A percentile compares a stretch with the other conserved stretches of the same genome.
phyloP scores from a whole-genome alignment of 345 rosid species.

The Eucalyptus victrix region DNA sequence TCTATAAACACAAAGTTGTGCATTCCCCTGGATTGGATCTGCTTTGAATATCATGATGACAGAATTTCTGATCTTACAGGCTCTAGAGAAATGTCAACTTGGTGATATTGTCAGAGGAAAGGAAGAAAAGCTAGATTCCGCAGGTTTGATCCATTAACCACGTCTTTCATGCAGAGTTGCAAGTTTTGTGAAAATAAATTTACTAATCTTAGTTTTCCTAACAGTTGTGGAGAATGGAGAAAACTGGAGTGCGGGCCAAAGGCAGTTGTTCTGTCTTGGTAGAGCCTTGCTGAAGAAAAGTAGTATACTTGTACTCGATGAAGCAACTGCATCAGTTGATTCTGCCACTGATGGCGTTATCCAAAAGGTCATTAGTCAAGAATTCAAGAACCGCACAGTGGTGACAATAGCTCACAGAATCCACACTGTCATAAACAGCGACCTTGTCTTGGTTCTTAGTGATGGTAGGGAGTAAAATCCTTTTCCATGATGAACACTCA shows the following conservation, averaged over 20 bases:
- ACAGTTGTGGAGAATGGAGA: constrained; percentile 91
- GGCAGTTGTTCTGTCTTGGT: constrained; percentile 81
- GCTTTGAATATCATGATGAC: not conserved
- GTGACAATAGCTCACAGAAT: constrained; percentile 97
- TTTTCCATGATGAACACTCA: not conserved
- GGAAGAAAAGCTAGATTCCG: constrained; percentile 62
- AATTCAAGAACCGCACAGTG: constrained; percentile 71
- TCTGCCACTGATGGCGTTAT: constrained; percentile 89
- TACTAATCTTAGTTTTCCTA: not conserved
- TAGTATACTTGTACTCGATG: constrained; percentile 78
- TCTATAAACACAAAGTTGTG: not conserved
- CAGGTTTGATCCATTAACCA: constrained; percentile 27
- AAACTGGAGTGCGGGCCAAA: constrained; percentile 88
- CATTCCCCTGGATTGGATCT: not conserved
- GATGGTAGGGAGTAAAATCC: constrained; percentile 44
- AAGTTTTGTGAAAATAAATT: not conserved
- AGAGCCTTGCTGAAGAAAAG: constrained; percentile 79
- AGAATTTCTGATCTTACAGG: constrained; percentile 21
- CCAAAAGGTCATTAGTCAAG: constrained; percentile 68
- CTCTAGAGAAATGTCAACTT: constrained; percentile 77
- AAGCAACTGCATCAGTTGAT: constrained; percentile 97
- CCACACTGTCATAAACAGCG: constrained; percentile 83
- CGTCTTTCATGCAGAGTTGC: not conserved
- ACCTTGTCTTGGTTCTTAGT: constrained; percentile 79
- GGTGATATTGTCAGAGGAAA: constrained; percentile 58